Evolutionary conservation across 768 basidiomycete genomes (phyloP).

Genomic region (Asterophora parasitica): DNA sequence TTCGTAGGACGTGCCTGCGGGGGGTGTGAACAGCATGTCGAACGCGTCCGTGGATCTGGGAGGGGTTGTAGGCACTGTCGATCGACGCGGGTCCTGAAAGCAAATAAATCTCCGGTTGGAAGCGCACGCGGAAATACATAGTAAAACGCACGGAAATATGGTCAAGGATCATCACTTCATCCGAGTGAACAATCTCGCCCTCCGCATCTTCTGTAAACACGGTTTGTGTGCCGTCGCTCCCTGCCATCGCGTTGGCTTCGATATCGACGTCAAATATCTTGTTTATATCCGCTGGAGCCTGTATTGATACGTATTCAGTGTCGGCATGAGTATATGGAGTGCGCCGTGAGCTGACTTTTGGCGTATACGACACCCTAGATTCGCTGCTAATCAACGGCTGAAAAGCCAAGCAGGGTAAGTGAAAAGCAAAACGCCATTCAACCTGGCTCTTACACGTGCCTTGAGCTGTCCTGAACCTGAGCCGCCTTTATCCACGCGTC

Average conservation of each 20-base stretch:
- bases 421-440: not conserved
- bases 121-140: not conserved
- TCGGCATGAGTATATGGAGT: not conserved
- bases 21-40: not conserved
- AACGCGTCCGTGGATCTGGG: too few relatives aligned
- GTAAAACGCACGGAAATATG: conserved; percentile 10
- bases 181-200: conserved; percentile 21
- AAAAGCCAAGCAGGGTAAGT: not conserved
- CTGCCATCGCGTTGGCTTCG: not conserved
- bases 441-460: not conserved
- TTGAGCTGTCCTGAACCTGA: not conserved
- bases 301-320: not conserved
- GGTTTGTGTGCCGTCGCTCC: not conserved
- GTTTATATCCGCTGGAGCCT: not conserved
- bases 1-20: conserved; percentile 7
- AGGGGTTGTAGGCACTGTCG: too few relatives aligned
- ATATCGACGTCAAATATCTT: conserved; percentile 6
- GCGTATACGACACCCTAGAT: not conserved
- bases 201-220: conserved; percentile 16
- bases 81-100: too few relatives aligned
- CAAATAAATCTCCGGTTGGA: not conserved
- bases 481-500: not conserved
- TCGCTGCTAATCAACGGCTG: not conserved
- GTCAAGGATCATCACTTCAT: conserved; percentile 18
- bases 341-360: not conserved